These are phyloP conservation scores for Thalassiosira mediterranea DNA, from an alignment of 352 stramenopile species.

Conservation along the genomic window DNA sequence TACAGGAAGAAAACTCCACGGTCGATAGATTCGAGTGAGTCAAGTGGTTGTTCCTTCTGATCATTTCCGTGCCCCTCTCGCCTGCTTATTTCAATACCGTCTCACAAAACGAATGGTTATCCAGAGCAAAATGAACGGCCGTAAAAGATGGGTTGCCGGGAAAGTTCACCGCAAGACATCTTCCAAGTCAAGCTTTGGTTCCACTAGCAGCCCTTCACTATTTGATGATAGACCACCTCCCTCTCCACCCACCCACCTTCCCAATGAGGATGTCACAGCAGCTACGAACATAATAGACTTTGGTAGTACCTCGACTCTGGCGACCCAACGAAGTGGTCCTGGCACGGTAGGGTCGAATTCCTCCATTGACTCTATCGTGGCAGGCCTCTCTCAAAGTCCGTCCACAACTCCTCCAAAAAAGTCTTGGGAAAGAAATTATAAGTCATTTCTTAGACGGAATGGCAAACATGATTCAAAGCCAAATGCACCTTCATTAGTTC, in stretches of 20 bases:
- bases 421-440: conserved; percentile 66
- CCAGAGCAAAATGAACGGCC: conserved; percentile 43
- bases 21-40: too few species aligned
- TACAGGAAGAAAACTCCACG: too few species aligned
- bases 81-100: background rate
- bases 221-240: conserved; percentile 9
- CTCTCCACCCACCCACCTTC: conserved; percentile 21
- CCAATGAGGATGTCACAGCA: conserved; percentile 10
- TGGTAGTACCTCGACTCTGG: conserved; percentile 30
- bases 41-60: too few species aligned
- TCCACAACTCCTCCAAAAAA: conserved; percentile 63
- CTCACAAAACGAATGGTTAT: too few species aligned
- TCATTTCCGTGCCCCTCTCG: background rate
- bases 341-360: conserved; percentile 36
- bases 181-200: conserved; percentile 28
- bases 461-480: conserved; percentile 9
- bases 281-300: conserved; percentile 34
- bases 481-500: background rate
- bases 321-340: background rate
- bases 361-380: conserved; percentile 47
- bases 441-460: conserved; percentile 50
- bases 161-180: conserved; percentile 44
- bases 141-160: conserved; percentile 49
- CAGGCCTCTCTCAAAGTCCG: conserved; percentile 46
- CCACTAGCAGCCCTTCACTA: conserved; percentile 21